Conservation (phyloP, 257 asterid species). For the Solanum medicagineum region DNA sequence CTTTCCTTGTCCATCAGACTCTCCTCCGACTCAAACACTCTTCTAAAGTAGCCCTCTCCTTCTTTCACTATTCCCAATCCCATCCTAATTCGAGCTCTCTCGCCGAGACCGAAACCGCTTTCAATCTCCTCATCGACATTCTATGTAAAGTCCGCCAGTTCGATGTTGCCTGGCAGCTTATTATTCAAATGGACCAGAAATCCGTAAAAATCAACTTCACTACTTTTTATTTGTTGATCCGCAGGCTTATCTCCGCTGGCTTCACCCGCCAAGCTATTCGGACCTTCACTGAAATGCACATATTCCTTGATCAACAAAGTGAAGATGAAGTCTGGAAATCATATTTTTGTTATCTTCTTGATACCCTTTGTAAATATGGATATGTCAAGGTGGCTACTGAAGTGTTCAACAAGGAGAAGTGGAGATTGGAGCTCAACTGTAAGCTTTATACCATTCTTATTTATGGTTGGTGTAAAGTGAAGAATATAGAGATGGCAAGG, state of each 20-base stretch:
- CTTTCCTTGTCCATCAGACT: constrained; percentile 57
- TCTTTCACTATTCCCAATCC: constrained; percentile 38
- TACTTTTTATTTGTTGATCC: constrained; percentile 55
- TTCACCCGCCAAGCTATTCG: constrained; percentile 59
- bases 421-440: constrained; percentile 35
- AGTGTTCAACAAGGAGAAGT: constrained; percentile 67
- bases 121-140: constrained; percentile 54
- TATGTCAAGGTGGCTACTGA: constrained; percentile 69
- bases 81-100: constrained; percentile 17
- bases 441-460: constrained; percentile 65
- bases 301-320: constrained; percentile 34
- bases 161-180: constrained; percentile 79
- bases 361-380: constrained; percentile 87
- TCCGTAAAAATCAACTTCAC: constrained; percentile 52
- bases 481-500: constrained; percentile 52
- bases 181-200: constrained; percentile 48
- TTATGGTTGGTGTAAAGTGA: constrained; percentile 83
- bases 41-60: constrained; percentile 79
- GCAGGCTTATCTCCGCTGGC: constrained; percentile 64
- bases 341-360: constrained; percentile 49
- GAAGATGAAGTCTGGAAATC: constrained; percentile 9
- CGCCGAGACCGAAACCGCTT: constrained; percentile 39
- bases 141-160: constrained; percentile 71
- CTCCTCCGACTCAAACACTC: constrained; percentile 63
- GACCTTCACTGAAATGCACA: constrained; percentile 58